Base-by-base conservation (phyloP, 139 green algal genomes). In the Nannochloris sp. region DNA sequence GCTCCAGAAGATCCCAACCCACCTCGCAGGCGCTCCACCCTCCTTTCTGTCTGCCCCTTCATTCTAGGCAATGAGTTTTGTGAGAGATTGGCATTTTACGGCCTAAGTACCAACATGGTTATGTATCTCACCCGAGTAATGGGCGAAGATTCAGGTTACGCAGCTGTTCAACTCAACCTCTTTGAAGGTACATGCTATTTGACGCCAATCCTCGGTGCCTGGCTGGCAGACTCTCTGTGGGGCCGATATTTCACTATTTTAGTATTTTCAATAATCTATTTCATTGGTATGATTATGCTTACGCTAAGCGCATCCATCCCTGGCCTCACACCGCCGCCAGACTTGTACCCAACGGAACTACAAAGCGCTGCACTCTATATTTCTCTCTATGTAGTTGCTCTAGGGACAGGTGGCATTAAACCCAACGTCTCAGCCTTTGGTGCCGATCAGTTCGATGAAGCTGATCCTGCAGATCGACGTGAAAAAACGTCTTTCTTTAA, bases 331-430 rank as follows among this genome's bases (percentile, higher is more conserved):
- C 86, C 85, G 6, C 23, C 37, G 1, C 44, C 65, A 6, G 53
- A 74, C 6, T 63, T 72, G 0, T 66, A 78, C 6, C 51, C 75
- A 34, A 68, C 83, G 37, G 84, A 59, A 31, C 31, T 69, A 24
- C 83, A 93, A 70, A 75, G 73, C 30, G 64, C 54, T 0, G 37
- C 78, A 13, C 76, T 97, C 27, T 90, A 87, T 37, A 57, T 39
- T 23, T 74, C 83, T 0, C 83, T 98, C 15, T 86, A 87, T 54
- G 64, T 96, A 34, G 85, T 98, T 31, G 88, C 91, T 1, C 71
- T 98, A 38, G 93, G 86, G 42, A 97, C 89, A 2, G 92, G 92
- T 24, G 92, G 92, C 68, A 98, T 98, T 73, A 98, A 98, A 76
- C 93, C 93, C 47, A 98, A 97, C 68, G 93, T 98, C 29, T 86